Percentiles rank a stretch among this genome's conserved stretches.
These are phyloP conservation scores for Casaregolazyma lundiana DNA, from an alignment of 1,139 yeast species.

Conservation along the genomic window DNA sequence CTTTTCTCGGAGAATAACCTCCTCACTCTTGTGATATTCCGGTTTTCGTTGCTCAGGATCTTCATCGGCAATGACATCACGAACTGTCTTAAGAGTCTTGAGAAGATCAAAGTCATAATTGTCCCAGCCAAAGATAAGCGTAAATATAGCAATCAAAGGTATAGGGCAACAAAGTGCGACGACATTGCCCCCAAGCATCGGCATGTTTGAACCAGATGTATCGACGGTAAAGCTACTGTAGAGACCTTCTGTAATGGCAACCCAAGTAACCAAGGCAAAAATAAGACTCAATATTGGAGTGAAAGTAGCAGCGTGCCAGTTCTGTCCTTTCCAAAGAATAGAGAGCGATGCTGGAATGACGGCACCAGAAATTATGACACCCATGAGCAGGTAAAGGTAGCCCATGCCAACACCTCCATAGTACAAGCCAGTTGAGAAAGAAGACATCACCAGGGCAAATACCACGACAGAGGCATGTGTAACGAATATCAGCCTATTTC, in stretches of 20 bases:
- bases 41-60: constrained; percentile 12
- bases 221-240: constrained; percentile 46
- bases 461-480: constrained; percentile 63
- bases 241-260: constrained; percentile 39
- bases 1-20: constrained; percentile 15
- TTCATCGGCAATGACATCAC: constrained; percentile 19
- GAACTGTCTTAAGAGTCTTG: constrained; percentile 38
- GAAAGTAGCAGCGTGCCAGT: constrained; percentile 40
- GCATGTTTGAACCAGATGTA: constrained; percentile 69
- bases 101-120: constrained; percentile 64
- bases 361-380: constrained; percentile 87
- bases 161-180: constrained; percentile 77
- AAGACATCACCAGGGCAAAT: constrained; percentile 71
- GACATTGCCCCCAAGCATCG: constrained; percentile 83
- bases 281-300: constrained; percentile 47
- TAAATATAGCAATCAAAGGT: constrained; percentile 61
- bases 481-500: constrained; percentile 60
- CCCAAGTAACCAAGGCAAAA: constrained; percentile 47
- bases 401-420: constrained; percentile 77
- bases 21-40: constrained; percentile 15
- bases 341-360: constrained; percentile 75
- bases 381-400: constrained; percentile 64
- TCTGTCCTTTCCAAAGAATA: constrained; percentile 63
- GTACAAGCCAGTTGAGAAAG: constrained; percentile 72
- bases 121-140: constrained; percentile 54